These are phyloP conservation scores for Macrophomina pseudophaseolina DNA, from an alignment of 2,329 filamentous ascomycete species.

Conservation along the genomic window DNA sequence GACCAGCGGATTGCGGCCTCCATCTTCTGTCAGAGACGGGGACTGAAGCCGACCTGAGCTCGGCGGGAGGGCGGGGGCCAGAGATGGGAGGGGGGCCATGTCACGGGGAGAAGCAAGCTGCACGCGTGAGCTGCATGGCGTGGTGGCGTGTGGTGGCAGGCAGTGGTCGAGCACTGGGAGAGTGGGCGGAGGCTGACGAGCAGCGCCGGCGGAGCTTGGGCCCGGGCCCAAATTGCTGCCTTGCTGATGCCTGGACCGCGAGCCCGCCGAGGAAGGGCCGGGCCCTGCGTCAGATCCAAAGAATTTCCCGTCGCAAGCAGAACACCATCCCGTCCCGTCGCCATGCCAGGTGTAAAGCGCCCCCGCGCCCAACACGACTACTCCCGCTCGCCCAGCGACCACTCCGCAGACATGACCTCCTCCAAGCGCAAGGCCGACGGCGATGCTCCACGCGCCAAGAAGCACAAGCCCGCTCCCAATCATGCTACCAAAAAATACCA, in stretches of 20 bases:
- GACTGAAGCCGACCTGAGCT: constrained; percentile 2
- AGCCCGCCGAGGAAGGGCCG: constrained; percentile 7
- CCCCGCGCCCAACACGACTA: background rate
- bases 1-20: constrained; percentile 69
- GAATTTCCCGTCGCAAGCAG: constrained; percentile 15
- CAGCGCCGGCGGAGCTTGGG: background rate
- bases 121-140: background rate
- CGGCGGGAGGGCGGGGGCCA: background rate
- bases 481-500: constrained; percentile 33
- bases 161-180: background rate
- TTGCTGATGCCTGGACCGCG: background rate
- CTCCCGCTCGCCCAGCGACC: background rate
- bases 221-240: background rate
- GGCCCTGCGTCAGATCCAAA: constrained; percentile 14
- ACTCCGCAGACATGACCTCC: background rate
- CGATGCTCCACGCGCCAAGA: constrained; percentile 18
- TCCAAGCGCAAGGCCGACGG: constrained; percentile 20
- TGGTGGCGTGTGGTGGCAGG: background rate
- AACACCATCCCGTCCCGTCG: background rate
- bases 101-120: constrained; percentile 17
- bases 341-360: constrained; percentile 25
- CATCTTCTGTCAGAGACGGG: constrained; percentile 46
- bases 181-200: background rate
- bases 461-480: constrained; percentile 33
- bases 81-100: constrained; percentile 7